Conservation (phyloP, 2,329 filamentous ascomycete species). For the Coleophoma cylindrospora region DNA sequence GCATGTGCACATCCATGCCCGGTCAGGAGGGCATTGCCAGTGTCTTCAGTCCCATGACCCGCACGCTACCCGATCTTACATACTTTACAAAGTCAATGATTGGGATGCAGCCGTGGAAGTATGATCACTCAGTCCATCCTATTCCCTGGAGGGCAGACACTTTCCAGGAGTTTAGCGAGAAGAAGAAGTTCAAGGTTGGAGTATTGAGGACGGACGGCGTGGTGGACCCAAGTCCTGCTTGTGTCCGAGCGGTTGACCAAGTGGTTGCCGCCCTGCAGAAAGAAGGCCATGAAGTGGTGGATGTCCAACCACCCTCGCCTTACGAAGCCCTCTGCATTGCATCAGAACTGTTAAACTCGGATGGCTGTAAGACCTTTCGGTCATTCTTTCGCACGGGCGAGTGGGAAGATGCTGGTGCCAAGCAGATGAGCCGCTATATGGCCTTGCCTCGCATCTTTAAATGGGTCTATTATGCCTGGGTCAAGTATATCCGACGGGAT, state of each 20-base stretch:
- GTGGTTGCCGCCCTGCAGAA: conserved; percentile 63
- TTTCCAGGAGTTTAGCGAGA: conserved; percentile 53
- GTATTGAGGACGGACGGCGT: conserved; percentile 77
- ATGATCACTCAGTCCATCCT: conserved; percentile 81
- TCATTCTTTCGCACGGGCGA: conserved; percentile 74
- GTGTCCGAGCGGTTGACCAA: conserved; percentile 67
- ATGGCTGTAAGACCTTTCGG: conserved; percentile 76
- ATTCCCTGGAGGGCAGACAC: conserved; percentile 69
- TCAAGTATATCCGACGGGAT: conserved; percentile 78
- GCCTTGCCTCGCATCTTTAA: conserved; percentile 68
- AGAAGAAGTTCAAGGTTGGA: conserved; percentile 65
- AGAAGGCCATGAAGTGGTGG: conserved; percentile 71
- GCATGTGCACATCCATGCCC: conserved; percentile 81
- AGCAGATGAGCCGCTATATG: conserved; percentile 71
- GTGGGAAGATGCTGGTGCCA: conserved; percentile 72
- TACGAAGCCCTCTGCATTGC: conserved; percentile 74
- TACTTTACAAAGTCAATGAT: conserved; percentile 82
- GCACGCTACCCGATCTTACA: conserved; percentile 73
- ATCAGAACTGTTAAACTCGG: conserved; percentile 75
- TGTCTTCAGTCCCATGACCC: conserved; percentile 89
- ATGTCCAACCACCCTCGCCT: conserved; percentile 62
- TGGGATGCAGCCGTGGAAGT: conserved; percentile 80
- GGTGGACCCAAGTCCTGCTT: conserved; percentile 82
- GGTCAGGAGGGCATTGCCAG: conserved; percentile 87
- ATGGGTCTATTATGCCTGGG: conserved; percentile 84